Conservation (phyloP, 2,329 filamentous ascomycete genomes). For the Fusarium falciforme region DNA sequence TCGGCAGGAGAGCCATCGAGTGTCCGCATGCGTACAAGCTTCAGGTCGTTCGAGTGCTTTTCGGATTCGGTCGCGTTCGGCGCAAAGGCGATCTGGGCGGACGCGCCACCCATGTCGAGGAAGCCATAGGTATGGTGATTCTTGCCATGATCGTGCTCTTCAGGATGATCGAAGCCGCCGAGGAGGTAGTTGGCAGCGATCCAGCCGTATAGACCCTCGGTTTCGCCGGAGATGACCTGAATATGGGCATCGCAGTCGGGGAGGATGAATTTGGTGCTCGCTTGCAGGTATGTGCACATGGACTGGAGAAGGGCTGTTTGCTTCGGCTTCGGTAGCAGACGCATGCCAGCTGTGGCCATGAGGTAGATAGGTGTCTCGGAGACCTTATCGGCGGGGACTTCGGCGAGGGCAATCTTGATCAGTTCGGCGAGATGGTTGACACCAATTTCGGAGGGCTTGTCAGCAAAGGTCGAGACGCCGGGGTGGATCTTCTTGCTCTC, state of each 20-base stretch:
- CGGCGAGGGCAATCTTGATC: conserved; percentile 81
- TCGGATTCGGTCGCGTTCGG: conserved; percentile 91
- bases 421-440: conserved; percentile 83
- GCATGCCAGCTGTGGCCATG: conserved; percentile 95
- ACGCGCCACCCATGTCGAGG: conserved; percentile 97
- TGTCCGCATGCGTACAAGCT: conserved; percentile 84
- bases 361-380: conserved; percentile 91
- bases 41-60: conserved; percentile 91
- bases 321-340: conserved; percentile 80
- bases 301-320: conserved; percentile 78
- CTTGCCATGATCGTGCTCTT: conserved; percentile 83
- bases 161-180: conserved; percentile 85
- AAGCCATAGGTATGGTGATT: conserved; percentile 96
- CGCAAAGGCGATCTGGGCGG: conserved; percentile 96
- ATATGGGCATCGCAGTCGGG: conserved; percentile 92
- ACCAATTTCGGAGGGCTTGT: conserved; percentile 80
- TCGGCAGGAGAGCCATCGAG: conserved; percentile 82
- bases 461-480: conserved; percentile 90
- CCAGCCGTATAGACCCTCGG: conserved; percentile 97
- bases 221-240: conserved; percentile 94
- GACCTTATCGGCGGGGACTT: conserved; percentile 81
- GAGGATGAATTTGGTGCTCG: conserved; percentile 82
- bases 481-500: conserved; percentile 95
- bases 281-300: conserved; percentile 84
- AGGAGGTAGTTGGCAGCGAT: conserved; percentile 96